Percentiles rank a stretch among this genome's conserved stretches.
Evolutionary conservation across 2,329 filamentous ascomycete genomes (phyloP).

Genomic region (Aquanectria penicillioides): DNA sequence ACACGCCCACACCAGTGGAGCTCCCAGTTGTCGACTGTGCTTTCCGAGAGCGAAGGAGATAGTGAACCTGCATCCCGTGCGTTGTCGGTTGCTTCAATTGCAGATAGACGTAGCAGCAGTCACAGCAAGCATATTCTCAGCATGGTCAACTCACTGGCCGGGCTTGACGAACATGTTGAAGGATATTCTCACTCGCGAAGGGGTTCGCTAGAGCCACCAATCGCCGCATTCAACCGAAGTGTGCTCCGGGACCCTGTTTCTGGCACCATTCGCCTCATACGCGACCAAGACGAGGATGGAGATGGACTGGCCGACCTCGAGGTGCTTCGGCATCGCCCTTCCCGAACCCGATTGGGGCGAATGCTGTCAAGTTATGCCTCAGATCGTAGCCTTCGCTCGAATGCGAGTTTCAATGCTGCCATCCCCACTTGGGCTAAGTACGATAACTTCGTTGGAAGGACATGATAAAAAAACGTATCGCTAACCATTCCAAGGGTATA

Average conservation of each 20-base stretch:
- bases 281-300: constrained; percentile 71
- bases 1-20: constrained; percentile 68
- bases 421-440: constrained; percentile 67
- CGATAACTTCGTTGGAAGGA: constrained; percentile 14
- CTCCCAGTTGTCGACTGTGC: constrained; percentile 70
- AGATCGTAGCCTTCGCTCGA: constrained; percentile 64
- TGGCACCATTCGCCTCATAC: constrained; percentile 57
- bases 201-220: constrained; percentile 61
- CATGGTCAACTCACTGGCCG: constrained; percentile 64
- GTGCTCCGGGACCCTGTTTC: constrained; percentile 46
- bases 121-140: constrained; percentile 66
- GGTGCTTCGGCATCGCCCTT: constrained; percentile 61
- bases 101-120: constrained; percentile 59
- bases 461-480: neutral
- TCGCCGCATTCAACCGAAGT: constrained; percentile 54
- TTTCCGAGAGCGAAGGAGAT: constrained; percentile 68
- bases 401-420: constrained; percentile 57
- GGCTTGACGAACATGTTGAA: constrained; percentile 51
- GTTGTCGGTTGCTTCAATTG: constrained; percentile 54
- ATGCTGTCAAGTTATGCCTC: constrained; percentile 61
- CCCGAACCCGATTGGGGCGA: constrained; percentile 62
- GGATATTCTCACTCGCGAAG: constrained; percentile 52
- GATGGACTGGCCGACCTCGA: constrained; percentile 71
- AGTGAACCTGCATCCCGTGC: constrained; percentile 62
- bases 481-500: constrained; percentile 63